phyloP scores from a whole-genome alignment of 495 filamentous ascomycete species.

The Talaromyces borbonicus region DNA sequence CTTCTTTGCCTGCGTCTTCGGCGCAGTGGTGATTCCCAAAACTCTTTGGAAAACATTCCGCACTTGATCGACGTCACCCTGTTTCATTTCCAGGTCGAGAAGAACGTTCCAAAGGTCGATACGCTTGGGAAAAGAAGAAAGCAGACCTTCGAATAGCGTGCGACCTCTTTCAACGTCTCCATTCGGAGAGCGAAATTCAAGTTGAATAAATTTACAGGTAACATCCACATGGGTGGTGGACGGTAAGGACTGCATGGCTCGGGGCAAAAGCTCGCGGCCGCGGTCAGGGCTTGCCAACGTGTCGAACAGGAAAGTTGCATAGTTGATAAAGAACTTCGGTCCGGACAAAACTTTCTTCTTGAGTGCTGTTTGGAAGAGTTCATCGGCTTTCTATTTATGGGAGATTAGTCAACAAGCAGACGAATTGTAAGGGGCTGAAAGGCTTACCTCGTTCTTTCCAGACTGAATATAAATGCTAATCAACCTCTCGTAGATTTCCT shows the following conservation, averaged over 20 bases:
- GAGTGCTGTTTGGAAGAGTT: constrained; percentile 71
- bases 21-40: constrained; percentile 21
- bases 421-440: neutral
- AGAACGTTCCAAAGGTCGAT: constrained; percentile 89
- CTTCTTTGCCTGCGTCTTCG: constrained; percentile 31
- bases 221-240: constrained; percentile 61
- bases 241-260: constrained; percentile 78
- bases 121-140: constrained; percentile 76
- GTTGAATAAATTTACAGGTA: constrained; percentile 75
- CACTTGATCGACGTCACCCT: constrained; percentile 52
- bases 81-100: constrained; percentile 71
- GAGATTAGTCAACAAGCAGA: constrained; percentile 23
- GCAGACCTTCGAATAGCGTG: constrained; percentile 84
- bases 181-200: constrained; percentile 78
- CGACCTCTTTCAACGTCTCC: constrained; percentile 87
- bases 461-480: constrained; percentile 92
- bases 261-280: constrained; percentile 70
- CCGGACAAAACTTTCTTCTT: constrained; percentile 78
- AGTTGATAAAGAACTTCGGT: constrained; percentile 82
- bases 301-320: constrained; percentile 82
- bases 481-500: constrained; percentile 81
- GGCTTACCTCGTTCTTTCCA: constrained; percentile 56
- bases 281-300: constrained; percentile 55
- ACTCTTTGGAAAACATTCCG: constrained; percentile 77
- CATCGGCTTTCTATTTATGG: constrained; percentile 65